phyloP scores from a whole-genome alignment of 495 filamentous ascomycete species.

The Xylaria intraflava region DNA sequence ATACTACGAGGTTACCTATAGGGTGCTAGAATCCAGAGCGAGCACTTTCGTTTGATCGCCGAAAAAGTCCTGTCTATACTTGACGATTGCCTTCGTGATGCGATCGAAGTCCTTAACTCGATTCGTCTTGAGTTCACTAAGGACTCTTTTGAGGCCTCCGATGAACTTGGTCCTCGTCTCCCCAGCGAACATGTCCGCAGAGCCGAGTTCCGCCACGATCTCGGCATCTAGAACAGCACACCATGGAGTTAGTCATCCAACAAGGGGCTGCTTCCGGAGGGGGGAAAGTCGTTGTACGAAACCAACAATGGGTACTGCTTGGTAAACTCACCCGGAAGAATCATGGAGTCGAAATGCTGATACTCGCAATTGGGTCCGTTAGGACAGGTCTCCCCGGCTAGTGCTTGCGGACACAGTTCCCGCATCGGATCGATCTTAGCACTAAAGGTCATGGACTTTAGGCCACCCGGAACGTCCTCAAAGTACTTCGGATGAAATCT shows the following conservation, averaged over 20 bases:
- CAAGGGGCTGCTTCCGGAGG: constrained; percentile 23
- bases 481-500: constrained; percentile 77
- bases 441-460: constrained; percentile 88
- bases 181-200: constrained; percentile 60
- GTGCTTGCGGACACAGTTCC: constrained; percentile 67
- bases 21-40: constrained; percentile 27
- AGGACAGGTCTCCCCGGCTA: constrained; percentile 70
- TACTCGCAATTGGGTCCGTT: constrained; percentile 56
- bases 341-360: constrained; percentile 78
- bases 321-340: constrained; percentile 69
- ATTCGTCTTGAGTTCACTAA: constrained; percentile 65
- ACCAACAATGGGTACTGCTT: background rate
- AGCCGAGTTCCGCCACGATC: constrained; percentile 76
- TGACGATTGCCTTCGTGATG: constrained; percentile 74
- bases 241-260: constrained; percentile 55
- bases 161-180: constrained; percentile 68
- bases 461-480: constrained; percentile 62
- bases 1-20: constrained; percentile 28
- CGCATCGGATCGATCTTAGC: constrained; percentile 71
- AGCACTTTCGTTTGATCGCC: constrained; percentile 47
- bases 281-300: background rate
- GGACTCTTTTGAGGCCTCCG: constrained; percentile 65
- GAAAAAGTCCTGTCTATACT: constrained; percentile 59
- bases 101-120: constrained; percentile 73
- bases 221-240: constrained; percentile 68